Evolutionary conservation across 2,329 filamentous ascomycete genomes (phyloP), one percentile per base, ranked within the genome.

Genomic region (Beauveria medogensis): DNA sequence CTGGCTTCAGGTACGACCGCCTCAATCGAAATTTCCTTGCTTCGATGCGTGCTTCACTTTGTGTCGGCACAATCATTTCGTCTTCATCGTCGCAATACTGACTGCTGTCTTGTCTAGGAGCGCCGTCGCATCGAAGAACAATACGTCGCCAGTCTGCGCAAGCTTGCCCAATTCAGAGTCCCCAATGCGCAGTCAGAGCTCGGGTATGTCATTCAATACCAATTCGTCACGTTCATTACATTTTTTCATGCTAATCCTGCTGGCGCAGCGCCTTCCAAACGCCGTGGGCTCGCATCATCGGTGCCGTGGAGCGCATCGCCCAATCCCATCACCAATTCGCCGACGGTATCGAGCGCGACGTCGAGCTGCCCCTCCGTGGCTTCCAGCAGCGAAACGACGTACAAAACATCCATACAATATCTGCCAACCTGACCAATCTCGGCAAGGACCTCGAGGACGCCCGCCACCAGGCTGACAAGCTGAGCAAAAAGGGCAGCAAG

Each of bases 91-190:
- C 14, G 18, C 44, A 5, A 41, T 40, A 41, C 55, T 57, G 16
- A 57, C 46, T 24, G 16, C 12, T 53, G 30, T 50, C 56, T 60
- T 54, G 5, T 53, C 14, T 73, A 97, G 93, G 94, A 99, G 79
- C 91, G 94, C 68, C 89, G 92, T 72, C 89, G 87, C 69, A 82
- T 97, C 64, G 94, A 99, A 76, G 93, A 97, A 70, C 82, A 87
- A 70, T 99, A 99, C 75, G 90, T 91, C 52, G 80, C 86, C 68
- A 87, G 89, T 48, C 78, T 99, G 68, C 88, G 88, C 69, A 96
- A 90, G 78, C 84, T 99, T 64, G 83, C 89, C 63, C 83, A 86
- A 69, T 87, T 86, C 71, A 87, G 85, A 66, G 83, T 89, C 59
- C 87, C 90, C 59, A 91, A 92, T 71, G 82, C 86, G 65, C 83